Percentiles rank a stretch among this genome's conserved stretches.
phyloP scores from a whole-genome alignment of 176 grass and related monocot species.

The Carex parvula region DNA sequence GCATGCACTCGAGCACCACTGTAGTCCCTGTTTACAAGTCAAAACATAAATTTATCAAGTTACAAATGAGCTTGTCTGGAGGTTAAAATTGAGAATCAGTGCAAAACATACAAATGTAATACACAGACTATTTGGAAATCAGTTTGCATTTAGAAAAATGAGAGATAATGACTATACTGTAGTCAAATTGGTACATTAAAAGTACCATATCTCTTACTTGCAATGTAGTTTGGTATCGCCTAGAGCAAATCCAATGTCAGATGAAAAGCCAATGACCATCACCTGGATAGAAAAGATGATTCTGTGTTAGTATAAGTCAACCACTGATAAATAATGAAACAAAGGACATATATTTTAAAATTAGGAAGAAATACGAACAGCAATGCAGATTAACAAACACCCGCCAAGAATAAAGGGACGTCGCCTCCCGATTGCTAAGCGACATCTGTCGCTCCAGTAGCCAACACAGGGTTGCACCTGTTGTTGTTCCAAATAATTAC shows the following conservation, averaged over 20 bases:
- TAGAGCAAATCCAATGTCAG: constrained; percentile 70
- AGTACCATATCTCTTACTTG: constrained; percentile 38
- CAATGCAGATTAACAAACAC: constrained; percentile 54
- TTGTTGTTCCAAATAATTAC: neutral
- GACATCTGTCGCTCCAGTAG: constrained; percentile 68
- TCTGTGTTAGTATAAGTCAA: neutral
- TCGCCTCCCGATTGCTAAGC: constrained; percentile 48
- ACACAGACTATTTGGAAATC: neutral
- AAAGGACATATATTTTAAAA: neutral
- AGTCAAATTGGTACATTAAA: neutral
- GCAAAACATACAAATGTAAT: neutral
- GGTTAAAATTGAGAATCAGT: neutral
- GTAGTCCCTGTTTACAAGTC: constrained; percentile 42
- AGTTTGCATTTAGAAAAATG: constrained; percentile 11
- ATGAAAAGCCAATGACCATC: constrained; percentile 65
- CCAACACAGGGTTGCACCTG: constrained; percentile 82
- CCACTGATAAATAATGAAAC: neutral
- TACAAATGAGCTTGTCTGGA: neutral
- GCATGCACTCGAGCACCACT: constrained; percentile 77
- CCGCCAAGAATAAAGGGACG: constrained; percentile 78
- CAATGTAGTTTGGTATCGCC: constrained; percentile 76
- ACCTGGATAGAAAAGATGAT: constrained; percentile 37
- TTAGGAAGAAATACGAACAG: constrained; percentile 41
- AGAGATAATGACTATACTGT: neutral
- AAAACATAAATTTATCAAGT: neutral